Conservation (phyloP, 2,329 filamentous ascomycete species). For the Myriosclerotinia curreyana region DNA sequence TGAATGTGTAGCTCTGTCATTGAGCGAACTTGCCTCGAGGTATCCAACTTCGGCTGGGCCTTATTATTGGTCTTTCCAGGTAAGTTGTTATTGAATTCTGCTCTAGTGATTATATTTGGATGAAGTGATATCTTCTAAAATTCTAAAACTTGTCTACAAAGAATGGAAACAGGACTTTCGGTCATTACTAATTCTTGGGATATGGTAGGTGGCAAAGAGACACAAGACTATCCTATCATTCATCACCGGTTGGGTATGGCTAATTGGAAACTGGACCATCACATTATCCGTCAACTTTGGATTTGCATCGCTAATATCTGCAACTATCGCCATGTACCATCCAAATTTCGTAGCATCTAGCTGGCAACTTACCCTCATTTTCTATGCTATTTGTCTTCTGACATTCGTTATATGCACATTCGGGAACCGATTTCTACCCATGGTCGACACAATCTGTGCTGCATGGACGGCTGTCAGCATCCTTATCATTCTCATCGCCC, state of each 20-base stretch:
- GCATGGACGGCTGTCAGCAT: conserved; percentile 55
- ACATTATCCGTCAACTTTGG: conserved; percentile 81
- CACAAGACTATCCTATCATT: conserved; percentile 65
- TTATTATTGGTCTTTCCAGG: conserved; percentile 76
- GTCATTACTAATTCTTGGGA: background rate
- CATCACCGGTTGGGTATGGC: conserved; percentile 73
- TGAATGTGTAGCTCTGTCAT: conserved; percentile 65
- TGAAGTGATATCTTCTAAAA: background rate
- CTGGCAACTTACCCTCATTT: conserved; percentile 70
- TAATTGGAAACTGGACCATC: conserved; percentile 78
- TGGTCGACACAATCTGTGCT: conserved; percentile 57
- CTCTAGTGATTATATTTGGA: background rate
- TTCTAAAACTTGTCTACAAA: background rate
- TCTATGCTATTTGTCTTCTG: conserved; percentile 63
- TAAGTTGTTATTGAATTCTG: background rate
- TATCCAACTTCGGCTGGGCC: conserved; percentile 76
- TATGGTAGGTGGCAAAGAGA: conserved; percentile 49
- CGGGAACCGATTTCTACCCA: conserved; percentile 64
- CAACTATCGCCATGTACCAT: conserved; percentile 52
- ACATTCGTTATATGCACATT: conserved; percentile 65
- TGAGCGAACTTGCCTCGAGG: conserved; percentile 72
- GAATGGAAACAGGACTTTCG: background rate
- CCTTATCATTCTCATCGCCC: conserved; percentile 53
- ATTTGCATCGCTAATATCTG: conserved; percentile 53
- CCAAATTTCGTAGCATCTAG: conserved; percentile 50